Conservation (phyloP, 2,329 filamentous ascomycete species). For the Epichloe gansuensis region DNA sequence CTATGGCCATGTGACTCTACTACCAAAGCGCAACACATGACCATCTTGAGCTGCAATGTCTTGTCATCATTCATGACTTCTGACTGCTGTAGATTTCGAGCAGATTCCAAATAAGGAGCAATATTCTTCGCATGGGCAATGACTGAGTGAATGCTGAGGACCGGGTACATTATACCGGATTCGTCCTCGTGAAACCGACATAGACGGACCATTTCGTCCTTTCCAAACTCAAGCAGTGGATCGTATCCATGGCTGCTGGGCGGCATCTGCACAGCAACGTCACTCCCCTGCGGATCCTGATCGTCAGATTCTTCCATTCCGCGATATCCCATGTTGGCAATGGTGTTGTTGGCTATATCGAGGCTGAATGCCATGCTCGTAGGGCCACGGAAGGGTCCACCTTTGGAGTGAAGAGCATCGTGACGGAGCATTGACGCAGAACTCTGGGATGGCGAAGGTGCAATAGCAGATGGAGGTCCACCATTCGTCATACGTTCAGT, state of each 20-base stretch:
- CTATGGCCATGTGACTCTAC: conserved; percentile 73
- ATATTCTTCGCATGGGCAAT: conserved; percentile 59
- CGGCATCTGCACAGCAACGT: conserved; percentile 14
- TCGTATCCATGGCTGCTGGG: conserved; percentile 38
- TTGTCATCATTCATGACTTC: conserved; percentile 35
- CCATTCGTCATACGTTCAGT: conserved; percentile 30
- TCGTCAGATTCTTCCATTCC: conserved; percentile 49
- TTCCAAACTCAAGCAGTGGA: conserved; percentile 66
- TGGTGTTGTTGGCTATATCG: conserved; percentile 73
- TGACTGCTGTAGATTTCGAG: conserved; percentile 22
- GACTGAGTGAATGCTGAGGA: conserved; percentile 62
- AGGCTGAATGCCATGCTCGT: conserved; percentile 79
- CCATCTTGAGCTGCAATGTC: conserved; percentile 66
- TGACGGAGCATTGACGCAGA: conserved; percentile 26
- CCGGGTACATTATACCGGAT: conserved; percentile 83
- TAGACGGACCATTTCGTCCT: conserved; percentile 68
- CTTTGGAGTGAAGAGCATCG: conserved; percentile 37
- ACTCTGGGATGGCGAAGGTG: conserved; percentile 32
- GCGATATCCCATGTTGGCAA: conserved; percentile 81
- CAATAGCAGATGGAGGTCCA: conserved; percentile 15
- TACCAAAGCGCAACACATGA: conserved; percentile 66
- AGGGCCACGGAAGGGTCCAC: conserved; percentile 65
- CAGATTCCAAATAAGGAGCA: conserved; percentile 56
- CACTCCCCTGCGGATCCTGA: conserved; percentile 29
- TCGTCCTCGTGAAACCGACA: conserved; percentile 79